These are phyloP conservation scores for Bauhinia variegata DNA, from an alignment of 306 rosid species.

Conservation along the genomic window DNA sequence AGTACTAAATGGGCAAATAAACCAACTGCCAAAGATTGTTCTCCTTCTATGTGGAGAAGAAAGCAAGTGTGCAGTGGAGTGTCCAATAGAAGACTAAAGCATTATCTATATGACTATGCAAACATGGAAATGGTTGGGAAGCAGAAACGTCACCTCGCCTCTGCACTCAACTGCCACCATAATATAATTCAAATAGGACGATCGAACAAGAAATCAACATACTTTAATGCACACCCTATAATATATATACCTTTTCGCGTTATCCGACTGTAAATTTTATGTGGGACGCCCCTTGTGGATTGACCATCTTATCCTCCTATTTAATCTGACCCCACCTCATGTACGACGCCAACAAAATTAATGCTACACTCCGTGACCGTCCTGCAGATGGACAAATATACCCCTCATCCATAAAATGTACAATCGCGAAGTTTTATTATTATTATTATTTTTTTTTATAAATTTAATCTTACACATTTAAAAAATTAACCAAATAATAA, in stretches of 20 bases:
- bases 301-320: slow-evolving; percentile 37
- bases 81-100: slow-evolving; percentile 23
- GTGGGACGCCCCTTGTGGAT: slow-evolving; percentile 19
- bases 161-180: no score
- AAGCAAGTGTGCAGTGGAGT: slow-evolving; percentile 14
- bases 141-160: no score
- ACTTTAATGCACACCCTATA: slow-evolving; percentile 26
- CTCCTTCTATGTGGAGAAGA: slow-evolving; percentile 11
- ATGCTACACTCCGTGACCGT: slow-evolving; percentile 11
- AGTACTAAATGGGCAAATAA: slow-evolving; percentile 9
- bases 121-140: not conserved
- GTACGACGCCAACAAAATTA: slow-evolving; percentile 34
- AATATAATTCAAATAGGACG: no score
- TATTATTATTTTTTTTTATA: no score
- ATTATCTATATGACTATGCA: no score
- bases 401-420: not conserved
- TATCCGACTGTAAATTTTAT: slow-evolving; percentile 22
- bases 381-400: slow-evolving; percentile 19
- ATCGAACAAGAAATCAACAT: no score
- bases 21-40: slow-evolving; percentile 1
- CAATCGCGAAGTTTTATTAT: no score
- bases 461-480: no score
- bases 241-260: slow-evolving; percentile 38
- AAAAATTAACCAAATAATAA: no score
- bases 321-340: slow-evolving; percentile 33